A percentile compares a stretch with the other conserved stretches of the same genome.
Conservation (phyloP, 805 yeast species). For the Lachancea cidri region DNA sequence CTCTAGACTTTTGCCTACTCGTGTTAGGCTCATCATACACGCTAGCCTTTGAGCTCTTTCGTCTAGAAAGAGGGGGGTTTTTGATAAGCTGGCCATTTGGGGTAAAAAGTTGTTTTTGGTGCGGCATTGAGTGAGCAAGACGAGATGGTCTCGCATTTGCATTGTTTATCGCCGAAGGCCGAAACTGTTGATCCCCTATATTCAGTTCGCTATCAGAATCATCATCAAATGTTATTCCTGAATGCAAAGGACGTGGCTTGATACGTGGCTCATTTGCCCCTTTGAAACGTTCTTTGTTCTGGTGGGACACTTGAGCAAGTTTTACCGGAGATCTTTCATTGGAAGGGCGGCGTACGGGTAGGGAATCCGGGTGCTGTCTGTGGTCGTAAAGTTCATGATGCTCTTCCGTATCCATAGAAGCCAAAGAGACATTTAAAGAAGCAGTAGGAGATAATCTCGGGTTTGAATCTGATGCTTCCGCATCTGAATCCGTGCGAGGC, state of each 20-base stretch:
- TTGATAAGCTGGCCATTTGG: constrained; percentile 26
- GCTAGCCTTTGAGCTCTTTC: constrained; percentile 25
- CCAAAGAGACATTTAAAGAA: constrained; percentile 27
- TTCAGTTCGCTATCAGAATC: constrained; percentile 5
- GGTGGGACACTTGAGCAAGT: not conserved
- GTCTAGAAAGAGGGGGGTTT: constrained; percentile 11
- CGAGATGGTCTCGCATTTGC: constrained; percentile 18
- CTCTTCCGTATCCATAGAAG: constrained; percentile 37
- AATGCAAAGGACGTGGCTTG: not conserved
- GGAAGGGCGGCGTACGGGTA: constrained; percentile 7
- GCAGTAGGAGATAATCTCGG: constrained; percentile 19
- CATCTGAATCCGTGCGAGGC: constrained; percentile 4
- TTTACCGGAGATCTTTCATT: not conserved
- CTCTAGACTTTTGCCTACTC: constrained; percentile 7
- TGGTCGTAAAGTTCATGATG: constrained; percentile 42
- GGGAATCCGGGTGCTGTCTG: constrained; percentile 41
- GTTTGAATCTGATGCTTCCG: constrained; percentile 6
- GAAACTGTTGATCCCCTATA: not conserved
- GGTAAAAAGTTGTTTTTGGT: constrained; percentile 37
- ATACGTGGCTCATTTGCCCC: not conserved
- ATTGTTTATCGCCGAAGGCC: constrained; percentile 4
- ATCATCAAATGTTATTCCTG: constrained; percentile 6
- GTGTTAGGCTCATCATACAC: constrained; percentile 17
- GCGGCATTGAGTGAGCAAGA: constrained; percentile 38
- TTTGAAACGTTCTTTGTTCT: not conserved